phyloP scores from a whole-genome alignment of 495 filamentous ascomycete genomes.

The Haplographium delicatum region DNA sequence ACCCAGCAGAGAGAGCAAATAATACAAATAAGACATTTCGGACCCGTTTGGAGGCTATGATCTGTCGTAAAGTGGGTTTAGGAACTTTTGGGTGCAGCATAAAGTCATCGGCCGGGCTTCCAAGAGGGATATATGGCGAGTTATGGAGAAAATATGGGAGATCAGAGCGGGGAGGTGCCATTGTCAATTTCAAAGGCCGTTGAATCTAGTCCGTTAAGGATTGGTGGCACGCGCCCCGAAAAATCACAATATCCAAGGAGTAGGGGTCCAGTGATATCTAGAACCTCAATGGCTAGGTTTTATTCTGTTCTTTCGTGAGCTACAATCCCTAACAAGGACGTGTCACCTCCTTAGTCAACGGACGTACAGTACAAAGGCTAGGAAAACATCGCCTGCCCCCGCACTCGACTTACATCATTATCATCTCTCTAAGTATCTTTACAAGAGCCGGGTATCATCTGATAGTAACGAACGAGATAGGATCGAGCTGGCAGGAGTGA shows the following conservation, averaged over 20 bases:
- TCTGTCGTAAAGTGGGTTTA: conserved; percentile 1
- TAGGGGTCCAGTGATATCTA: not conserved
- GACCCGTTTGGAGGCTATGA: conserved; percentile 4
- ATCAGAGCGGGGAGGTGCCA: not conserved
- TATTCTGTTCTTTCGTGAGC: not conserved
- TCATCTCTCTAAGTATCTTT: not conserved
- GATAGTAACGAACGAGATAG: not conserved
- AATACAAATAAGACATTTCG: not conserved
- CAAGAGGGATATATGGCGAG: conserved; percentile 8
- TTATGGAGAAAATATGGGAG: conserved; percentile 14
- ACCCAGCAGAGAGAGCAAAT: not conserved
- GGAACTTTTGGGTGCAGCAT: not conserved
- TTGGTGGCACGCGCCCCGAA: too few species aligned
- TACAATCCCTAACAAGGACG: not conserved
- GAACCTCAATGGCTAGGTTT: not conserved
- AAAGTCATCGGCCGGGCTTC: not conserved
- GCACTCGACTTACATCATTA: not conserved
- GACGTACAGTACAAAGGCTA: too few species aligned
- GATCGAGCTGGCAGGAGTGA: too few species aligned
- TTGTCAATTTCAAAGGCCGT: too few species aligned
- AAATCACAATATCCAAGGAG: not conserved
- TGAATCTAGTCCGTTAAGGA: too few species aligned
- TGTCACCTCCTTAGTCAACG: too few species aligned
- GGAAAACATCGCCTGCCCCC: not conserved
- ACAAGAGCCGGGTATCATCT: not conserved